phyloP scores from a whole-genome alignment of 1,139 yeast genomes.

The Kodamaea sp. region DNA sequence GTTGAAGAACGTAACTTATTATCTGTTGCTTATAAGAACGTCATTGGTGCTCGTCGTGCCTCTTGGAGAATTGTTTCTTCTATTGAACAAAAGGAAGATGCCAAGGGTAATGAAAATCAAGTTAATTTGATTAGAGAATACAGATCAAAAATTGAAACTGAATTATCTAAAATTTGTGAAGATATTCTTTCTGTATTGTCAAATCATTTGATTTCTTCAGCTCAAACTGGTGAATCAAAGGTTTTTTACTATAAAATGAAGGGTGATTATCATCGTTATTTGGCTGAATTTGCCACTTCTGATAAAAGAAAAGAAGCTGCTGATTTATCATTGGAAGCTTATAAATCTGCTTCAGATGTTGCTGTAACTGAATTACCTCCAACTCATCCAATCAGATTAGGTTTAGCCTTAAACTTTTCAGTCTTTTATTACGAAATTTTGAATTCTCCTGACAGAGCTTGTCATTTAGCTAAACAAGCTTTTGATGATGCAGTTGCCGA shows the following conservation, averaged over 20 bases:
- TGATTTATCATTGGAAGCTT: slow-evolving; percentile 87
- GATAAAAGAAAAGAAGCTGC: slow-evolving; percentile 94
- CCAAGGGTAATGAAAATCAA: slow-evolving; percentile 88
- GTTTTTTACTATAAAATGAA: slow-evolving; percentile 99
- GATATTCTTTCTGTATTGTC: slow-evolving; percentile 87
- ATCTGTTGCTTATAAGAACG: slow-evolving; percentile 97
- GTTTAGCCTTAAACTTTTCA: slow-evolving; percentile 95
- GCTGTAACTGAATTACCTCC: slow-evolving; percentile 97
- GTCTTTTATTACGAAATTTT: slow-evolving; percentile 97
- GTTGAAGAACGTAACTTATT: slow-evolving; percentile 97
- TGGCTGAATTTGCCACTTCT: slow-evolving; percentile 92
- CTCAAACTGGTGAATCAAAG: slow-evolving; percentile 95
- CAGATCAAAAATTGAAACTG: slow-evolving; percentile 92
- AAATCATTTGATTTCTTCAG: slow-evolving; percentile 87
- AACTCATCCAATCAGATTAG: slow-evolving; percentile 97
- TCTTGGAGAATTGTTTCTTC: slow-evolving; percentile 99
- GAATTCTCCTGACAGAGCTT: slow-evolving; percentile 97
- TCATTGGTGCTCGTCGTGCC: slow-evolving; percentile 98
- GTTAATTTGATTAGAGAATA: slow-evolving; percentile 88
- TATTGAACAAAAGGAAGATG: slow-evolving; percentile 96
- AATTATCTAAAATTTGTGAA: slow-evolving; percentile 89
- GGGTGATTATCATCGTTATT: slow-evolving; percentile 99
- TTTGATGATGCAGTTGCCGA: slow-evolving; percentile 99
- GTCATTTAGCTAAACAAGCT: slow-evolving; percentile 98
- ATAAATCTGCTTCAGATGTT: slow-evolving; percentile 92